Evolutionary conservation across 257 asterid species (phyloP).

Genomic region (Echium plantagineum): DNA sequence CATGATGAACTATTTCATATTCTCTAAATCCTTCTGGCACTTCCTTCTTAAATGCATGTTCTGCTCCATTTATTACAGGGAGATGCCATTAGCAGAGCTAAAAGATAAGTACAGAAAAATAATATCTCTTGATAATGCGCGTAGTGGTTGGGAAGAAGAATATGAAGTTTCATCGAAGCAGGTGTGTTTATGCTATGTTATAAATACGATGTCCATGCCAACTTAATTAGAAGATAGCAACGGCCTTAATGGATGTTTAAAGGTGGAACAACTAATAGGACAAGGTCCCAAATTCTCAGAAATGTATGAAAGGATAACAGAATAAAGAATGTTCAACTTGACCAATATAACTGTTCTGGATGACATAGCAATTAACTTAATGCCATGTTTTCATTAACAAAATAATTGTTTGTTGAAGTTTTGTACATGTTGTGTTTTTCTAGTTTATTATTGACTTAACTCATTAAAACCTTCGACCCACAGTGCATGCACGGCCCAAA

Average conservation of each 20-base stretch:
- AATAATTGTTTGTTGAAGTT: too few relatives aligned
- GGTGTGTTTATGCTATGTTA: constrained; percentile 26
- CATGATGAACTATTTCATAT: not conserved
- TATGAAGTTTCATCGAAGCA: constrained; percentile 73
- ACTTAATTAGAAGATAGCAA: not conserved
- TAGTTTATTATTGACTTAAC: constrained; percentile 9
- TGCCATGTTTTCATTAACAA: too few relatives aligned
- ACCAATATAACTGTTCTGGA: not conserved
- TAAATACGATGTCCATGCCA: constrained; percentile 1
- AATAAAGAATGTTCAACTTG: not conserved
- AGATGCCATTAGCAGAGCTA: constrained; percentile 73
- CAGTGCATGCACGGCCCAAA: constrained; percentile 99
- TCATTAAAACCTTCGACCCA: constrained; percentile 22
- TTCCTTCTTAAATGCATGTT: constrained; percentile 1
- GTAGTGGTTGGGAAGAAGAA: constrained; percentile 77
- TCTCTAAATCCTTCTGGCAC: not conserved
- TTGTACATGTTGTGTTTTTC: constrained; percentile 5
- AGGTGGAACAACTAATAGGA: not conserved
- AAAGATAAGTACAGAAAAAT: constrained; percentile 76
- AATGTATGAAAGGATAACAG: not conserved
- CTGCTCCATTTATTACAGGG: constrained; percentile 48
- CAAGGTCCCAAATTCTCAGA: not conserved
- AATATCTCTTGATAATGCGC: constrained; percentile 58
- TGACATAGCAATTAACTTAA: too few relatives aligned
- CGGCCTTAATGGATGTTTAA: not conserved